phyloP scores from a whole-genome alignment of 176 grass and related monocot genomes.

The Pontederia crassipes region DNA sequence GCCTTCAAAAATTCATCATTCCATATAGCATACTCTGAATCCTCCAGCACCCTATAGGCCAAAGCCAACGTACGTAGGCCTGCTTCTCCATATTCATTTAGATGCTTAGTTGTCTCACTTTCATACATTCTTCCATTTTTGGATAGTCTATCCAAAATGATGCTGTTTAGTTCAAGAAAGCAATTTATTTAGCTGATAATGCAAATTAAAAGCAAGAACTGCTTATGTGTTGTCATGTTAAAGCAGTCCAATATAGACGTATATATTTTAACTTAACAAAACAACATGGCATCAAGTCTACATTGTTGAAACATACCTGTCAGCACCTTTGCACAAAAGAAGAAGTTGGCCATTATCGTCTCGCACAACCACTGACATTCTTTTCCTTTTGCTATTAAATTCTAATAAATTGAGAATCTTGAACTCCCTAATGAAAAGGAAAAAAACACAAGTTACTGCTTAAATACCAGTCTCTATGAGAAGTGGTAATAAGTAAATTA shows the following conservation, averaged over 20 bases:
- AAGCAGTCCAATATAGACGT: too few species aligned
- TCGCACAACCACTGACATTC: conserved; percentile 90
- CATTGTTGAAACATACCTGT: conserved; percentile 42
- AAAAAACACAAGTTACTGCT: conserved; percentile 2
- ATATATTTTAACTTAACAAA: conserved; percentile 5
- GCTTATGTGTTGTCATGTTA: not conserved
- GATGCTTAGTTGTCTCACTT: conserved; percentile 58
- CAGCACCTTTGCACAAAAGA: conserved; percentile 97
- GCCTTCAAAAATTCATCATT: conserved; percentile 82
- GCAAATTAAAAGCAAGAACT: not conserved
- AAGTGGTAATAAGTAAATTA: not conserved
- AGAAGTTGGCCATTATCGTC: conserved; percentile 79
- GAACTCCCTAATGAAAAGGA: conserved; percentile 71
- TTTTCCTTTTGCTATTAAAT: conserved; percentile 96
- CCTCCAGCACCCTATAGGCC: conserved; percentile 77
- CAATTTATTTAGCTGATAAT: conserved; percentile 13
- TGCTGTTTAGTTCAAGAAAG: conserved; percentile 33
- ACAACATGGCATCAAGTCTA: conserved; percentile 1
- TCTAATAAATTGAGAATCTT: conserved; percentile 98
- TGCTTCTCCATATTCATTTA: conserved; percentile 90
- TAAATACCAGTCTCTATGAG: not conserved
- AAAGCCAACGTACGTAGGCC: conserved; percentile 75
- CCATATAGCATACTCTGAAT: conserved; percentile 86
- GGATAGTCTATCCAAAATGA: conserved; percentile 92
- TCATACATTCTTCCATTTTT: conserved; percentile 85